Percentiles rank a stretch among this genome's conserved stretches.
Evolutionary conservation across 208 protist species (phyloP).

Genomic region (Phytomonas francai): DNA sequence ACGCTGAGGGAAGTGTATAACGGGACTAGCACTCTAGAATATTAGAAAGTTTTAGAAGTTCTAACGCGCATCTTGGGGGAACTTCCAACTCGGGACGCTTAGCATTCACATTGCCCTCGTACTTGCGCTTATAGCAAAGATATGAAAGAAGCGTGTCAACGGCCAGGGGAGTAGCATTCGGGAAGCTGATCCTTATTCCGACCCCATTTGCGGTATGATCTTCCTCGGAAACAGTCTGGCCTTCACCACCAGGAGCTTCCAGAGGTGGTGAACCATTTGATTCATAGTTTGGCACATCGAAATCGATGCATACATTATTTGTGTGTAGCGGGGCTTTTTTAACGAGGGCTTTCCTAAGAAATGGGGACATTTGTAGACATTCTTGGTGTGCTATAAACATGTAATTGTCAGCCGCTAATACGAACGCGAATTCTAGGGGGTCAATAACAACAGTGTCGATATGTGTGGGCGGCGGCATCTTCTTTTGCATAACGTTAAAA

Average conservation of each 20-base stretch:
- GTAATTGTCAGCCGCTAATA: conserved; percentile 50
- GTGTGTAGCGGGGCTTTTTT: conserved; percentile 26
- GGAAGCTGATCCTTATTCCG: conserved; percentile 43
- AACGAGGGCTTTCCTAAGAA: conserved; percentile 46
- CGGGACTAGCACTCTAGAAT: conserved; percentile 49
- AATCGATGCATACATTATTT: conserved; percentile 22
- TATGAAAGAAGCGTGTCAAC: conserved; percentile 71
- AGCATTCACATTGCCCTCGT: conserved; percentile 42
- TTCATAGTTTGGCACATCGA: conserved; percentile 10
- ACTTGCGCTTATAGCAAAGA: conserved; percentile 80
- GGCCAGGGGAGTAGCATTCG: conserved; percentile 21
- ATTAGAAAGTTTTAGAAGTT: conserved; percentile 67
- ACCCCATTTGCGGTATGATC: background rate
- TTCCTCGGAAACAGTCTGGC: background rate
- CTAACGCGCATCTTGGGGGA: conserved; percentile 40
- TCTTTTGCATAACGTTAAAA: conserved; percentile 87
- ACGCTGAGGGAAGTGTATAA: background rate
- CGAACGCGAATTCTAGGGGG: conserved; percentile 50
- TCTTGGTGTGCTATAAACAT: conserved; percentile 48
- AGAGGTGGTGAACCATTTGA: background rate
- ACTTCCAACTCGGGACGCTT: conserved; percentile 54
- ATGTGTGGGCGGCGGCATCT: conserved; percentile 67
- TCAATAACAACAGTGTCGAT: conserved; percentile 59
- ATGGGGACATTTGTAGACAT: conserved; percentile 46
- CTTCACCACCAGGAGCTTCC: background rate